phyloP scores from a whole-genome alignment of 208 protist genomes.

The Porcisia deanei region DNA sequence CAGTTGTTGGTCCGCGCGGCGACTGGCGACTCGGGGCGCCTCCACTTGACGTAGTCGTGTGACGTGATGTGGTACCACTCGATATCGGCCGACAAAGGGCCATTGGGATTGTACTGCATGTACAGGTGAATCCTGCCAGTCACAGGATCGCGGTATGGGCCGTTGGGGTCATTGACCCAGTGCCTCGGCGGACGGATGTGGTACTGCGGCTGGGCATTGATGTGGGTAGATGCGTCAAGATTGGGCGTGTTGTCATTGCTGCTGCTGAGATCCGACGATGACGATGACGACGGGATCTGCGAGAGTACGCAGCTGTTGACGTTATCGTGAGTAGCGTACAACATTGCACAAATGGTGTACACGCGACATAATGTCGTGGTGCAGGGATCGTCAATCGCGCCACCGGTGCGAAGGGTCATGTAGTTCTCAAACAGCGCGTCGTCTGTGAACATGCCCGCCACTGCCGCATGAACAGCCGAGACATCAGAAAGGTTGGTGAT shows the following conservation, averaged over 20 bases:
- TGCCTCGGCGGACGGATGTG: conserved; percentile 50
- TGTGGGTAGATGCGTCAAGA: conserved; percentile 13
- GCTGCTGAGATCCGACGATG: background rate
- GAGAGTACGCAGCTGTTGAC: conserved; percentile 40
- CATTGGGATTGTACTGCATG: conserved; percentile 75
- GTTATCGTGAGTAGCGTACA: conserved; percentile 33
- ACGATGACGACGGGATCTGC: conserved; percentile 4
- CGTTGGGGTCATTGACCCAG: conserved; percentile 74
- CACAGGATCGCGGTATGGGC: conserved; percentile 60
- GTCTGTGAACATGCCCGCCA: conserved; percentile 37
- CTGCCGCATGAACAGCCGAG: conserved; percentile 16
- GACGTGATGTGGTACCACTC: conserved; percentile 65
- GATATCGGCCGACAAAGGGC: conserved; percentile 53
- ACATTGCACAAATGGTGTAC: conserved; percentile 55
- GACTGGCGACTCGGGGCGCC: conserved; percentile 21
- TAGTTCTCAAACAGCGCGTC: conserved; percentile 54
- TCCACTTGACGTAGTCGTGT: conserved; percentile 62
- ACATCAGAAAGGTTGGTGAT: conserved; percentile 40
- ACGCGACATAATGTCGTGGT: conserved; percentile 53
- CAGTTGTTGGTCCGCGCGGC: conserved; percentile 39
- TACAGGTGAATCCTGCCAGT: conserved; percentile 54
- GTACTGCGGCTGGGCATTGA: conserved; percentile 34
- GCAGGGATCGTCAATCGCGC: conserved; percentile 36
- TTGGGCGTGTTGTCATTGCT: conserved; percentile 11
- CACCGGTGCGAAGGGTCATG: conserved; percentile 50